Evolutionary conservation across 1,139 yeast genomes (phyloP).

Genomic region (Yamadazyma friedrichii): DNA sequence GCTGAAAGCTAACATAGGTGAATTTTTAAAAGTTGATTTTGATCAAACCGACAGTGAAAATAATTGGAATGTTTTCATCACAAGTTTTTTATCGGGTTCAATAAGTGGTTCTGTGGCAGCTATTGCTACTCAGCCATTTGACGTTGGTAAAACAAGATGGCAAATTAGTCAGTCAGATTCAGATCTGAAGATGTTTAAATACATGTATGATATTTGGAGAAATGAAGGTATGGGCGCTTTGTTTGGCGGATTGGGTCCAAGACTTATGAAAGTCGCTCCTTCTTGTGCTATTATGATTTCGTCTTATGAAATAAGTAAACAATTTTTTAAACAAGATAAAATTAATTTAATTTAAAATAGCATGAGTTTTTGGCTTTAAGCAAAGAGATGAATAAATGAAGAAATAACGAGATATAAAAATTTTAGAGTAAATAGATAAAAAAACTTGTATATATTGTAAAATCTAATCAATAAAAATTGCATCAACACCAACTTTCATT

Average conservation of each 20-base stretch:
- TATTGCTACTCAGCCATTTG: slow-evolving; percentile 86
- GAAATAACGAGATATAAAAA: background rate
- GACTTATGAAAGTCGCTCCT: slow-evolving; percentile 90
- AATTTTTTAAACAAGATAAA: slow-evolving; percentile 38
- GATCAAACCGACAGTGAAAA: slow-evolving; percentile 20
- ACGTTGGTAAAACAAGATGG: slow-evolving; percentile 92
- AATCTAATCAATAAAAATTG: background rate
- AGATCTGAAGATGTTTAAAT: slow-evolving; percentile 56
- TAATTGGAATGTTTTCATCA: slow-evolving; percentile 58
- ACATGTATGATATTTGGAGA: slow-evolving; percentile 57
- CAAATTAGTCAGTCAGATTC: slow-evolving; percentile 55
- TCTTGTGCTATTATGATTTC: slow-evolving; percentile 99
- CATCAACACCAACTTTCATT: slow-evolving; percentile 6
- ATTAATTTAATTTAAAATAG: no score
- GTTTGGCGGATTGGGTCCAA: slow-evolving; percentile 81
- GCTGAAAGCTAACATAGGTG: slow-evolving; percentile 28
- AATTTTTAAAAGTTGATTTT: slow-evolving; percentile 26
- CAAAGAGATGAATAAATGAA: background rate
- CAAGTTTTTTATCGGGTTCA: slow-evolving; percentile 83
- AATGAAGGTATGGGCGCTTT: slow-evolving; percentile 78
- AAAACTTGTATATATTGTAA: background rate
- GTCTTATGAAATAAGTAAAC: slow-evolving; percentile 86
- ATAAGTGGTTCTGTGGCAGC: slow-evolving; percentile 86
- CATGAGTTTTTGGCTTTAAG: no score
- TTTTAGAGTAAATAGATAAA: background rate